Evolutionary conservation across 164 flowering plant species (phyloP), one percentile per base, ranked within the genome.

Genomic region (Tinospora cordifolia): DNA sequence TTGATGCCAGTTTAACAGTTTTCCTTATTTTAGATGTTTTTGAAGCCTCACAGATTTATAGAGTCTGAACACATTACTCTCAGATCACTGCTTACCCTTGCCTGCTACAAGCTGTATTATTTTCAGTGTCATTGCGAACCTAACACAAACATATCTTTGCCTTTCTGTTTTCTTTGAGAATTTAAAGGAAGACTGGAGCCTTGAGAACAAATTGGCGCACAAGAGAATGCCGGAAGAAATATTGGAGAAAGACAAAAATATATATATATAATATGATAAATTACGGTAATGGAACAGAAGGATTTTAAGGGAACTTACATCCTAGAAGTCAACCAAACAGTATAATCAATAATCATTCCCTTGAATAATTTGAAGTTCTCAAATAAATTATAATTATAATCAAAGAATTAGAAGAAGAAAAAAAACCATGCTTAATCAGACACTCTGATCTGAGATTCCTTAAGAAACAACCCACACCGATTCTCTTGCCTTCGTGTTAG

Each of bases 191-290:
- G 14, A 44, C 14, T 14, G 14, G 14, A 44, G 47, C 47, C 12
- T 44, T 44, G 12, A 44, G 11, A 44, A 14, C 47, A 44, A 10
- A 44, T 44, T 41, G 8, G 6, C 8, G 13, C 9, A 41, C 13
- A 11, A 41, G 46, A 11, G 46, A 41, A 1, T 41, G 46, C 8
- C 46, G 8, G 46, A 8, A 41, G 46, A 15, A 66, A 24, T 15
- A 44, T 22, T 39, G 22, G 57, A 62, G 47, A 11, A 13, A 10
- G 15, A 62, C 12, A 69, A 69, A 51, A n/a, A n/a, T n/a, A n/a
- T n/a, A n/a, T n/a, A n/a, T 68, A 78, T 64, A 81, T 75, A 78
- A 75, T 74, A 78, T 73, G 66, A 81, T 78, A 51, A 51, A 69
- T 63, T 47, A 49, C 40, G 64, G 71, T 71, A 15, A 24, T 69